Evolutionary conservation across 257 asterid species (phyloP), one percentile per base, ranked within the genome.

Genomic region (Lithospermum erythrorhizon): DNA sequence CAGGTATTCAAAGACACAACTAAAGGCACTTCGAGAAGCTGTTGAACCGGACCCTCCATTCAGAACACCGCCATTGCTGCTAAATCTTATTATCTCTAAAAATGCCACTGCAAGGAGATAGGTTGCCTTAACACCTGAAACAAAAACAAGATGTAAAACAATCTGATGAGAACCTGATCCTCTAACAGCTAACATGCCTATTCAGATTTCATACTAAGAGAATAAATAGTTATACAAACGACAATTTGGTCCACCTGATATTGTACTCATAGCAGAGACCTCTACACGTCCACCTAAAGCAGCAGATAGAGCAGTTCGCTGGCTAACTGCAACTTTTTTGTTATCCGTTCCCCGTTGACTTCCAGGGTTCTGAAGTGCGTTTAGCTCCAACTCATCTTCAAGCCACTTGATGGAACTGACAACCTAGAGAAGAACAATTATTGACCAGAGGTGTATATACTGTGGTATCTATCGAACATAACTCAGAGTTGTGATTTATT

Each of bases 401-500:
- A 93, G 99, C 99, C 99, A 93, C 71, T 93, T 89, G 71, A 93
- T 97, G 61, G 99, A 87, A 81, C 99, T 93, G 70, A 93, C 99
- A 64, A 93, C 99, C 99, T 93, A 82, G 45, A 53, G 66, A 73
- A 63, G 22, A 59, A 58, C 22, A 29, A 51, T 32, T 52, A 59
- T 21, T 7, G 3, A 14, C n/a, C 30, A 9, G 17, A 56, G 60
- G 60, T 56, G 9, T 25, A 22, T 56, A 3, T 13, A 56, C 18
- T 56, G 19, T 55, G 49, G 49, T 55, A 6, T 3, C 30, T 7
- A 55, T 14, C 0, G 21, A 13, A 17, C 4, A 10, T 13, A 23
- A 56, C 27, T 56, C 6, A 3, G 56, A n/a, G 23, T 53, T 53
- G 23, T 3, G 9, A n/a, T 19, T 11, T 18, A 20, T 41, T 41